Evolutionary conservation across 352 stramenopile species (phyloP).

Genomic region (Hyphochytrium catenoides): DNA sequence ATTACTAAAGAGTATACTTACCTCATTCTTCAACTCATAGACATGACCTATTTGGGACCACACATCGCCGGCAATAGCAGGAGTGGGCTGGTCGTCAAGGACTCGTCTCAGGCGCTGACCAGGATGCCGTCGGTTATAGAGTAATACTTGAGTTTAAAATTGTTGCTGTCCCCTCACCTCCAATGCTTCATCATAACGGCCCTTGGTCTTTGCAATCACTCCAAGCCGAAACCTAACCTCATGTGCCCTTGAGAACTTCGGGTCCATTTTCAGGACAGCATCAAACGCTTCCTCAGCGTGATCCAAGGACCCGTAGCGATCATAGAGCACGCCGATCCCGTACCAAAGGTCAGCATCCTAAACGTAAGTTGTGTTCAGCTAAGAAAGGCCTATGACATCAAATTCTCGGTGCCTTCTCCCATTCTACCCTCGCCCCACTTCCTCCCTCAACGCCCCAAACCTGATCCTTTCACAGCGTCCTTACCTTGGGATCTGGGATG

Average conservation of each 20-base stretch:
- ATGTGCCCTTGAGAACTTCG: slow-evolving; percentile 59
- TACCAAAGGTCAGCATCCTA: slow-evolving; percentile 65
- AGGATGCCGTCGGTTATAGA: no score
- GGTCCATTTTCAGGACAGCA: slow-evolving; percentile 47
- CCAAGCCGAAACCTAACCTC: slow-evolving; percentile 59
- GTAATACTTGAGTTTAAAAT: no score
- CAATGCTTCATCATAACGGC: slow-evolving; percentile 45
- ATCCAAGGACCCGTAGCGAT: slow-evolving; percentile 46
- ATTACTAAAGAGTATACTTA: not conserved
- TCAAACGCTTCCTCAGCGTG: slow-evolving; percentile 60
- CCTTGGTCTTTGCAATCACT: slow-evolving; percentile 55
- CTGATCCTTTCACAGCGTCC: no score
- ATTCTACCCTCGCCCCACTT: no score
- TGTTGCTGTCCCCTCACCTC: no score
- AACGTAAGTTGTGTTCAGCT: no score
- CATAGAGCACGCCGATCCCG: slow-evolving; percentile 57
- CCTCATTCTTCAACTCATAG: slow-evolving; percentile 55
- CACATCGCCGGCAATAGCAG: slow-evolving; percentile 56
- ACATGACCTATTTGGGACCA: slow-evolving; percentile 63
- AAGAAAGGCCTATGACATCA: no score
- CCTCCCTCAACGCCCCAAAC: no score
- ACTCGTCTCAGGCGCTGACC: slow-evolving; percentile 51
- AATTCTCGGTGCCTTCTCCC: no score
- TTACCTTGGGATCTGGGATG: slow-evolving; percentile 59
- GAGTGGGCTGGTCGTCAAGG: slow-evolving; percentile 44